Conservation (phyloP, 345 rosid species). For the Salix koriyanagi region DNA sequence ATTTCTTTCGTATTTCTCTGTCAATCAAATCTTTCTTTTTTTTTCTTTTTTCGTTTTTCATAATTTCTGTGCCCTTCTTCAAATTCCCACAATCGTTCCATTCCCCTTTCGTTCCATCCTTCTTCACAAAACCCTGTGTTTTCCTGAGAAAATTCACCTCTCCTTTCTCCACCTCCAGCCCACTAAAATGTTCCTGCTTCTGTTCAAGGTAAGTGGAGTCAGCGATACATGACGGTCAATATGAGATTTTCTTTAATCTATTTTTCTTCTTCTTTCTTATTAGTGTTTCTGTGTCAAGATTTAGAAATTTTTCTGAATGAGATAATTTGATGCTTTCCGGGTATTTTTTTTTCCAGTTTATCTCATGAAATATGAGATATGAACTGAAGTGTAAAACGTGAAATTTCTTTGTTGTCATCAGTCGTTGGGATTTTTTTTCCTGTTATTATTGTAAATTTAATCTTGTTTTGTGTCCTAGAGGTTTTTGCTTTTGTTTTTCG, state of each 20-base stretch:
- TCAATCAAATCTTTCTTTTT: conserved; percentile 10
- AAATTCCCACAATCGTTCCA: neutral
- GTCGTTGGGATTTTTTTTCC: neutral
- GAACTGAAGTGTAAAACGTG: neutral
- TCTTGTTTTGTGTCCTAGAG: neutral
- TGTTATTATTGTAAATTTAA: neutral
- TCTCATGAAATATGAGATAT: neutral
- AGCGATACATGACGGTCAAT: neutral
- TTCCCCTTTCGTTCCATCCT: neutral
- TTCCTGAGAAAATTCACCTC: neutral
- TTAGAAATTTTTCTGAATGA: neutral
- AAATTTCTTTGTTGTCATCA: neutral
- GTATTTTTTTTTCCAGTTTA: neutral
- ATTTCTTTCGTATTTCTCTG: conserved; percentile 2
- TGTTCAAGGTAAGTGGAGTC: conserved; percentile 14
- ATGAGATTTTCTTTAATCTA: neutral
- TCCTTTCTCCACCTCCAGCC: neutral
- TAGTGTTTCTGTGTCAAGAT: neutral
- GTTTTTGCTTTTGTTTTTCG: neutral
- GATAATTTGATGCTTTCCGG: neutral
- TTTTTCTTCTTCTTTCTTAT: neutral
- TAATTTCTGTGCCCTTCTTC: conserved; percentile 12
- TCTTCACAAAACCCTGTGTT: neutral
- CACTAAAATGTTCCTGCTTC: conserved; percentile 6
- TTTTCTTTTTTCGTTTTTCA: neutral